Percentiles rank a stretch among this genome's conserved stretches.
Conservation (phyloP, 2,329 filamentous ascomycete species). For the Penicillium janthinellum region DNA sequence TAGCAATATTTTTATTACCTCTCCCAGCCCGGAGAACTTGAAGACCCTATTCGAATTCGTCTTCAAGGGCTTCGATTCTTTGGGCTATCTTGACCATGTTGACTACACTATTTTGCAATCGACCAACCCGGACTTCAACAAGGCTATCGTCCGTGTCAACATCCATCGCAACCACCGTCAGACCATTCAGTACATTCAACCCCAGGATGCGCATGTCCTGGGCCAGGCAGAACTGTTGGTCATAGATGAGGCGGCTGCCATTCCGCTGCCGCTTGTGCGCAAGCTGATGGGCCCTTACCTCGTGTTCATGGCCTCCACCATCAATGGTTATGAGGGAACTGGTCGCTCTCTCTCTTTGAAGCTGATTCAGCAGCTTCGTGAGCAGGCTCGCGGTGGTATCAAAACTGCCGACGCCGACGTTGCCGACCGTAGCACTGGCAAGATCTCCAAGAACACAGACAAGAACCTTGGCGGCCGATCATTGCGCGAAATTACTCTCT, state of each 20-base stretch:
- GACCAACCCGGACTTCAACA: constrained; percentile 98
- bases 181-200: constrained; percentile 97
- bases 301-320: constrained; percentile 98
- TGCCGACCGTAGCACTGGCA: constrained; percentile 77
- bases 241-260: constrained; percentile 96
- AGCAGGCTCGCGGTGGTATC: constrained; percentile 74
- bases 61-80: constrained; percentile 95
- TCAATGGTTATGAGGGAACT: constrained; percentile 98
- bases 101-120: constrained; percentile 99
- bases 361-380: constrained; percentile 92
- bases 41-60: constrained; percentile 98
- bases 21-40: constrained; percentile 94
- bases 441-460: constrained; percentile 65
- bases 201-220: constrained; percentile 90
- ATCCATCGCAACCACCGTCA: constrained; percentile 92
- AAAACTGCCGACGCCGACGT: constrained; percentile 65
- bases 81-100: constrained; percentile 90
- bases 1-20: constrained; percentile 99
- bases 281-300: constrained; percentile 97
- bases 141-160: constrained; percentile 96
- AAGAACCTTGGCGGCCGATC: constrained; percentile 69
- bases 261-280: constrained; percentile 85
- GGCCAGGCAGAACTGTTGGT: constrained; percentile 94
- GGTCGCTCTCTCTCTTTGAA: constrained; percentile 93
- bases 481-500: constrained; percentile 86